Percentiles rank a stretch among this genome's conserved stretches.
Conservation (phyloP, 805 yeast species). For the Starmerella apicola region DNA sequence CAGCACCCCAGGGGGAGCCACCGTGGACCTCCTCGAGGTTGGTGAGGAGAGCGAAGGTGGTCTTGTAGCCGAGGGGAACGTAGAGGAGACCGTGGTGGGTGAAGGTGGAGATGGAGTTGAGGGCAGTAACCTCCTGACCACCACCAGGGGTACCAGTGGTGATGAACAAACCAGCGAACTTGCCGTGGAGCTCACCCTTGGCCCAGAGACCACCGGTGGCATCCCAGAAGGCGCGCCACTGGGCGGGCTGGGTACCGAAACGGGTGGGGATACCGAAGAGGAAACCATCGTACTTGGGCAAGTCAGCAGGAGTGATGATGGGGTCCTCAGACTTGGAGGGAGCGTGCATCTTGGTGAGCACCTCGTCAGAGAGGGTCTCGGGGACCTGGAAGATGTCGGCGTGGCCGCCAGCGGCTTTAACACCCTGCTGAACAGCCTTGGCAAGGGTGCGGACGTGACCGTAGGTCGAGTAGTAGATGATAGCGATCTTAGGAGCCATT, state of each 20-base stretch:
- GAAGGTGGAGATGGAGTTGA: conserved; percentile 44
- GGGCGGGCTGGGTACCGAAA: conserved; percentile 64
- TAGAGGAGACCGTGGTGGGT: conserved; percentile 67
- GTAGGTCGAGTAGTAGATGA: conserved; percentile 69
- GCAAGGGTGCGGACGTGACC: conserved; percentile 67
- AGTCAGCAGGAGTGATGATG: conserved; percentile 42
- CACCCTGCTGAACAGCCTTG: conserved; percentile 54
- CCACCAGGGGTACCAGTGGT: conserved; percentile 66
- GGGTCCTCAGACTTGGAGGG: conserved; percentile 39
- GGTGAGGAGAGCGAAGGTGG: conserved; percentile 42
- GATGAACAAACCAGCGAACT: conserved; percentile 59
- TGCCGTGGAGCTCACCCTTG: conserved; percentile 53
- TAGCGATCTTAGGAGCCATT: conserved; percentile 45
- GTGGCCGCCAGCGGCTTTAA: conserved; percentile 53
- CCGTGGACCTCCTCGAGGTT: conserved; percentile 61
- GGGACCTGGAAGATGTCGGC: conserved; percentile 70
- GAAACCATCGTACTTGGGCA: conserved; percentile 57
- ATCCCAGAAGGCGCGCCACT: conserved; percentile 66
- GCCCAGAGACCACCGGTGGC: conserved; percentile 70
- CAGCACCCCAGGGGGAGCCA: conserved; percentile 82
- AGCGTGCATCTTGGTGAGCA: conserved; percentile 54
- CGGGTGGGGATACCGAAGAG: conserved; percentile 73
- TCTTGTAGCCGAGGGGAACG: conserved; percentile 64
- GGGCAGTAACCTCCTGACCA: conserved; percentile 65
- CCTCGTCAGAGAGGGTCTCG: conserved; percentile 57